Percentiles rank a stretch among this genome's conserved stretches.
Evolutionary conservation across 495 filamentous ascomycete genomes (phyloP).

Genomic region (Platismatia glauca): DNA sequence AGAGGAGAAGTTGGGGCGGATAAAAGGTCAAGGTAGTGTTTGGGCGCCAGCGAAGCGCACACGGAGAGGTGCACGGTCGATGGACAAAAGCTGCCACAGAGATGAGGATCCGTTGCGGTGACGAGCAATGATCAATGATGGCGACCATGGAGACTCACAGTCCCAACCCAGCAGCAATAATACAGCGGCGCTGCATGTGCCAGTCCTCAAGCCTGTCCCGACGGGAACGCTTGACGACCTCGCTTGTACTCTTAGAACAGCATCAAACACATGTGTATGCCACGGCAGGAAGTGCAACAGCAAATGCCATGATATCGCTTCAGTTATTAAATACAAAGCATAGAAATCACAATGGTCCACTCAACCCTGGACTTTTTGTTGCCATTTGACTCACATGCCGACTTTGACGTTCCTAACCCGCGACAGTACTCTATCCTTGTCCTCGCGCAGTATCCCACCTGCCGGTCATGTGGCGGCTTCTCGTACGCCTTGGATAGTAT

Average conservation of each 20-base stretch:
- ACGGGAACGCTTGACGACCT: background rate
- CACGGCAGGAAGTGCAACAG: too few relatives aligned
- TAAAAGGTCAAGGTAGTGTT: background rate
- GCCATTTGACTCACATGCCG: background rate
- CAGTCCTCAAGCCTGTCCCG: background rate
- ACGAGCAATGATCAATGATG: background rate
- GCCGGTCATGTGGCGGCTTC: too few relatives aligned
- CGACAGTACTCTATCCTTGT: too few relatives aligned
- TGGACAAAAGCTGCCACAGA: background rate
- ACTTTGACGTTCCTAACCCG: too few relatives aligned
- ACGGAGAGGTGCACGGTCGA: background rate
- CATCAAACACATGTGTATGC: too few relatives aligned
- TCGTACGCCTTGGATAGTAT: background rate
- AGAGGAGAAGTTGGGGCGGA: conserved; percentile 15
- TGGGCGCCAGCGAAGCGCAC: background rate
- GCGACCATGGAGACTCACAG: background rate
- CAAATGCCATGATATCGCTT: too few relatives aligned
- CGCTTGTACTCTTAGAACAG: background rate
- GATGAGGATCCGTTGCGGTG: background rate
- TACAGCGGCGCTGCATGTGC: background rate
- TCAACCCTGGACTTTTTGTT: background rate
- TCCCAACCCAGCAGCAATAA: background rate
- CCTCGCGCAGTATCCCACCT: too few relatives aligned
- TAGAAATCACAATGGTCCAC: background rate
- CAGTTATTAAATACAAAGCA: background rate